Evolutionary conservation across 1,284 basidiomycete species (phyloP), one percentile per base, ranked within the genome.

Genomic region (Ganoderma lucidum): DNA sequence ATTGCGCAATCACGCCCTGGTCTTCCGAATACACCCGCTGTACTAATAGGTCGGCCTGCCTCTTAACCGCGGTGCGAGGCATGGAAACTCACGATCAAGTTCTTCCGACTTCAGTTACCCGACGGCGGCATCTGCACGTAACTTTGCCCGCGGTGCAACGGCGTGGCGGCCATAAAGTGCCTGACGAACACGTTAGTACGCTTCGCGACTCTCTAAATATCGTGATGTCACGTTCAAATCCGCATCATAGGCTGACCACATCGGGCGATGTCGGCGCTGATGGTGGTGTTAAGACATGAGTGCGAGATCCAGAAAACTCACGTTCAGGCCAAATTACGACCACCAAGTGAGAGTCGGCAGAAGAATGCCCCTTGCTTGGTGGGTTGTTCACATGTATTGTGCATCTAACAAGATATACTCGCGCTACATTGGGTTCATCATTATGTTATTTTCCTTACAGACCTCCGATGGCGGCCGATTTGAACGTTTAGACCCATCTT

Each of bases 61-160:
- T 51, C 48, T 51, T 12, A 51, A 51, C 23, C 48, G 48, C 48
- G 48, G 48, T 28, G 48, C 23, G 48, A 23, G 23, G 23, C 23
- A 51, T 28, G 23, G 48, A 51, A 51, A 48, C n/a, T 48, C 45
- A 48, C 48, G 48, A 28, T 51, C 23, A 51, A 28, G 48, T 23
- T 51, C 48, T 51, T 51, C 48, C 48, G 48, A 51, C 48, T 51
- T 51, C 48, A 51, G 48, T 51, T 51, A 28, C 48, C 48, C 48
- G 48, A 14, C 48, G 48, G 48, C 23, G 48, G 10, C 48, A 51
- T 51, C 48, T 23, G 28, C 23, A 51, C 23, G 48, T 28, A 51
- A 28, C 48, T 12, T 51, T 10, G 30, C 53, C 53, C 53, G 53
- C 53, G 30, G 53, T 32, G 53, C 53, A 15, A 30, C 51, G 48